Conservation (phyloP, 768 basidiomycete genomes). For the Tylopilus rubrobrunneus region DNA sequence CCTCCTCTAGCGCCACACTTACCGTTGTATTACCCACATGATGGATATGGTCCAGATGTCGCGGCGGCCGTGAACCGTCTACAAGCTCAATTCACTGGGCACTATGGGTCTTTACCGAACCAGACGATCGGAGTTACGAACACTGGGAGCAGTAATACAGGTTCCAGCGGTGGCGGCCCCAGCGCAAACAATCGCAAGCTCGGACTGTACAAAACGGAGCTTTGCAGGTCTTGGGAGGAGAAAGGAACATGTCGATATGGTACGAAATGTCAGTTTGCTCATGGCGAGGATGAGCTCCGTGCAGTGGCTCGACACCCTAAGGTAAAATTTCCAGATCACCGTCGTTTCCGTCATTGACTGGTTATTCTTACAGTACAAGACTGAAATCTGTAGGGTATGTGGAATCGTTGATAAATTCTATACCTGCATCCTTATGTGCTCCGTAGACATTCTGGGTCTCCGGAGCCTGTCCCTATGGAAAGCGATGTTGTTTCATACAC, state of each 20-base stretch:
- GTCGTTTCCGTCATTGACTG: slow-evolving; percentile 13
- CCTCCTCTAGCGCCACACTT: slow-evolving; percentile 44
- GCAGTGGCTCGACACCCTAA: slow-evolving; percentile 86
- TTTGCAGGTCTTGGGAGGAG: slow-evolving; percentile 91
- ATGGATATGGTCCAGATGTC: slow-evolving; percentile 52
- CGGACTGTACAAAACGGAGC: slow-evolving; percentile 85
- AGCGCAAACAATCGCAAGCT: slow-evolving; percentile 91
- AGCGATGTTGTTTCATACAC: slow-evolving; percentile 92
- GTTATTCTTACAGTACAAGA: slow-evolving; percentile 66
- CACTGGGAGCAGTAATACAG: slow-evolving; percentile 30
- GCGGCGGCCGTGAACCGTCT: slow-evolving; percentile 59
- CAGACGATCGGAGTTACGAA: slow-evolving; percentile 45
- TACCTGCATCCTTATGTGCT: background rate
- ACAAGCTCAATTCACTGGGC: slow-evolving; percentile 51
- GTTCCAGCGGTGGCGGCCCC: slow-evolving; percentile 53
- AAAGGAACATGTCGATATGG: slow-evolving; percentile 85
- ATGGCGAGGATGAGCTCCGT: slow-evolving; percentile 85
- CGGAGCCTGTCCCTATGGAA: slow-evolving; percentile 89
- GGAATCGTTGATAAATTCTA: background rate
- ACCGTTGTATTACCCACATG: slow-evolving; percentile 66
- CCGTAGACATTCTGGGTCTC: slow-evolving; percentile 88
- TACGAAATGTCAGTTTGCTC: slow-evolving; percentile 88
- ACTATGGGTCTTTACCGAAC: slow-evolving; percentile 47
- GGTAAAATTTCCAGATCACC: slow-evolving; percentile 39
- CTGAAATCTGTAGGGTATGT: slow-evolving; percentile 86